Evolutionary conservation across 1,284 basidiomycete genomes (phyloP).

Genomic region (Apiotrichum laibachii): DNA sequence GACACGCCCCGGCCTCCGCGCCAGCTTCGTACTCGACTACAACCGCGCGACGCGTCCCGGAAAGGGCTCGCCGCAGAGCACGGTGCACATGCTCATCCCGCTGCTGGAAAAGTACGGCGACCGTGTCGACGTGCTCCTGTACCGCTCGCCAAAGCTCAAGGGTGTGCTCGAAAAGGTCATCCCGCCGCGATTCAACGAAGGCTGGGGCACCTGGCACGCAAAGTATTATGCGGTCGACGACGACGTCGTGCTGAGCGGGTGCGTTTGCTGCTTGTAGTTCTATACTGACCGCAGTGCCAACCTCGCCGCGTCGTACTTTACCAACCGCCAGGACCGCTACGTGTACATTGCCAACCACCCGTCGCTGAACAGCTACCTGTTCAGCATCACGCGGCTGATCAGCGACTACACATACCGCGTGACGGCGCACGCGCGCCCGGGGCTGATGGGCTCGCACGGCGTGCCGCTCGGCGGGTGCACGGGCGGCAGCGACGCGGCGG

Average conservation of each 20-base stretch:
- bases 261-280: conserved; percentile 39
- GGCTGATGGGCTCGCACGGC: conserved; percentile 11
- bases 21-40: conserved; percentile 79
- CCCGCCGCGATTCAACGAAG: conserved; percentile 93
- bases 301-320: conserved; percentile 89
- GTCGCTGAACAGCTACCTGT: conserved; percentile 74
- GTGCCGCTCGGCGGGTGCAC: conserved; percentile 11
- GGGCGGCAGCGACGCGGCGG: conserved; percentile 13
- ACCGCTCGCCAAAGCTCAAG: conserved; percentile 78
- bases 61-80: conserved; percentile 57
- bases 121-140: conserved; percentile 74
- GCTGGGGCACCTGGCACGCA: conserved; percentile 97
- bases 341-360: conserved; percentile 67
- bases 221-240: conserved; percentile 95
- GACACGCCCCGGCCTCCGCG: conserved; percentile 61
- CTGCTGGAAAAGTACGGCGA: conserved; percentile 69
- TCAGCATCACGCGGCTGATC: conserved; percentile 68
- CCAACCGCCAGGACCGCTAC: conserved; percentile 92
- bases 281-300: conserved; percentile 69
- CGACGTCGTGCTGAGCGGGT: conserved; percentile 90
- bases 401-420: conserved; percentile 68
- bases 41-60: conserved; percentile 85
- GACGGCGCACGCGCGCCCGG: conserved; percentile 11
- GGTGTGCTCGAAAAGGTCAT: conserved; percentile 72
- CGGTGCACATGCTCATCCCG: conserved; percentile 70